phyloP scores from a whole-genome alignment of 148 eudicot species.

The Chenopodium album region DNA sequence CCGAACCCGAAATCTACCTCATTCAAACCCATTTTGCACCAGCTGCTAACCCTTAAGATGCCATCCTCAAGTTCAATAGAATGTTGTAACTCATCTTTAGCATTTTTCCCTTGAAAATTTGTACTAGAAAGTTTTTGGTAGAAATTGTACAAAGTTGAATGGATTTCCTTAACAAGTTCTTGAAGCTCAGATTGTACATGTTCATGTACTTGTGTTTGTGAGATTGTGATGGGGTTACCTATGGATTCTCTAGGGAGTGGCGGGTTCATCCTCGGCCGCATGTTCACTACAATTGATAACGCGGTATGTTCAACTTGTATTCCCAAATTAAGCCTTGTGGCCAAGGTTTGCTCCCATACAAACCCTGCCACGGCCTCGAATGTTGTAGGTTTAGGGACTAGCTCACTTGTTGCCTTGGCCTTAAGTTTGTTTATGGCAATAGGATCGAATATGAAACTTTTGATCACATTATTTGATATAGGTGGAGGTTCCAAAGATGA shows the following conservation, averaged over 20 bases:
- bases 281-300: background rate
- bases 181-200: background rate
- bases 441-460: background rate
- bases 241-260: constrained; percentile 10
- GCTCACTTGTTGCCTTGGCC: background rate
- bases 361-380: background rate
- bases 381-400: background rate
- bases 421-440: background rate
- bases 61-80: background rate
- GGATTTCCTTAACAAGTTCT: constrained; percentile 20
- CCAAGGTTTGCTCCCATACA: constrained; percentile 1
- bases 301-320: background rate
- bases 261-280: constrained; percentile 15
- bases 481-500: background rate
- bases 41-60: constrained; percentile 6
- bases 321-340: background rate
- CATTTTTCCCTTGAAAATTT: background rate
- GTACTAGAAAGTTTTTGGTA: background rate
- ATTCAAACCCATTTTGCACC: constrained; percentile 21
- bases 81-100: background rate
- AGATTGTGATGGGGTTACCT: constrained; percentile 3
- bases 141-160: background rate
- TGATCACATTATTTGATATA: background rate
- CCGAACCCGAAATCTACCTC: constrained; percentile 18
- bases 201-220: background rate